phyloP scores from a whole-genome alignment of 345 rosid species.

The Syzygium aqueum region DNA sequence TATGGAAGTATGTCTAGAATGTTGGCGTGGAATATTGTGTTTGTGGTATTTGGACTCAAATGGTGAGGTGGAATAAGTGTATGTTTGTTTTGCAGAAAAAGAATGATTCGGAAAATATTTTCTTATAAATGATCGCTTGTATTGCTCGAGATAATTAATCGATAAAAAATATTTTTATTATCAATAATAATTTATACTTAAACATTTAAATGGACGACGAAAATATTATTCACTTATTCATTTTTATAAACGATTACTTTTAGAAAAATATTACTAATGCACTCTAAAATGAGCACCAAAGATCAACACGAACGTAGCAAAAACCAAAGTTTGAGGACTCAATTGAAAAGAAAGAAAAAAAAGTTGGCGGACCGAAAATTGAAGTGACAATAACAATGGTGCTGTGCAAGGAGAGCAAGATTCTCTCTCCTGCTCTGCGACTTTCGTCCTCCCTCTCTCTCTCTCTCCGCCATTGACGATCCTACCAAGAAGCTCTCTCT shows the following conservation, averaged over 20 bases:
- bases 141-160: no score
- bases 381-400: neutral
- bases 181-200: no score
- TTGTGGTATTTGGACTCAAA: neutral
- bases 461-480: neutral
- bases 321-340: neutral
- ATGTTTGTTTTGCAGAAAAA: no score
- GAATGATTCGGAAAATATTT: no score
- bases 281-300: neutral
- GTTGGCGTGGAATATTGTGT: accelerated
- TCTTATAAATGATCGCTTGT: no score
- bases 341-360: neutral
- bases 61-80: neutral
- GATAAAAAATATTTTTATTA: no score
- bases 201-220: no score
- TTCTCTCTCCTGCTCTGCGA: neutral
- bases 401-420: neutral
- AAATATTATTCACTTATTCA: no score
- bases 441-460: neutral
- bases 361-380: neutral
- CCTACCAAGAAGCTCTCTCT: neutral
- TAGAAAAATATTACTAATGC: no score
- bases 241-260: no score
- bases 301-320: neutral
- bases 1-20: neutral